Percentiles rank a stretch among this genome's conserved stretches.
phyloP scores from a whole-genome alignment of 2,329 filamentous ascomycete species.

The Venturiaceae sp. region DNA sequence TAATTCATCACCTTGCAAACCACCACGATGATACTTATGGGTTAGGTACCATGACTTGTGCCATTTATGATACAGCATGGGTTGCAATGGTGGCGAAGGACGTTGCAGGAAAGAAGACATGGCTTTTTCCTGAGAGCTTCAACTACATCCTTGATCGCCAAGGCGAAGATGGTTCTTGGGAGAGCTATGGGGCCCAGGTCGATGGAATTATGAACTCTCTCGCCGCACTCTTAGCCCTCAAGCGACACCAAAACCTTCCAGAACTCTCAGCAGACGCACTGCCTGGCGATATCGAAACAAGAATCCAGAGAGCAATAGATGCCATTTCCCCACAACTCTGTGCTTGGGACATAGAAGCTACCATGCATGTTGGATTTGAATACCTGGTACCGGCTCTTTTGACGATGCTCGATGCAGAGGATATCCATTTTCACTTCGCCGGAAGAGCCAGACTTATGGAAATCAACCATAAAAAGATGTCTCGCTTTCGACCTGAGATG shows the following conservation, averaged over 20 bases:
- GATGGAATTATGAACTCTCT: background rate
- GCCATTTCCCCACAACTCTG: background rate
- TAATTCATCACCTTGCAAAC: background rate
- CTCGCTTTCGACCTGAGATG: background rate
- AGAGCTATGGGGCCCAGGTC: background rate
- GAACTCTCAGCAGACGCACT: background rate
- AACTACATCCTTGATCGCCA: background rate
- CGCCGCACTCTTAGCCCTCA: background rate
- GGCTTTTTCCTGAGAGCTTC: background rate
- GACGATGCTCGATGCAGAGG: slow-evolving; percentile 3
- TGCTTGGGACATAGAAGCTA: slow-evolving; percentile 4
- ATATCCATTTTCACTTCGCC: slow-evolving; percentile 7
- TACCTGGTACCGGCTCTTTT: slow-evolving; percentile 11
- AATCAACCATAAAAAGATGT: slow-evolving; percentile 8
- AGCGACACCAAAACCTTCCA: background rate
- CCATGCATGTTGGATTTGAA: slow-evolving; percentile 13
- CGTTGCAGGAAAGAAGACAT: background rate
- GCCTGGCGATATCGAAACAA: background rate
- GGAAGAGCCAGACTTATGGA: background rate
- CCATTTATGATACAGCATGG: background rate
- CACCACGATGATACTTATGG: background rate
- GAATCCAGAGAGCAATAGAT: background rate
- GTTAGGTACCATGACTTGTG: background rate
- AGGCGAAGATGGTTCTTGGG: background rate
- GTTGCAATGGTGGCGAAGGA: background rate